Conservation (phyloP, 257 asterid genomes). For the Mentha longifolia region DNA sequence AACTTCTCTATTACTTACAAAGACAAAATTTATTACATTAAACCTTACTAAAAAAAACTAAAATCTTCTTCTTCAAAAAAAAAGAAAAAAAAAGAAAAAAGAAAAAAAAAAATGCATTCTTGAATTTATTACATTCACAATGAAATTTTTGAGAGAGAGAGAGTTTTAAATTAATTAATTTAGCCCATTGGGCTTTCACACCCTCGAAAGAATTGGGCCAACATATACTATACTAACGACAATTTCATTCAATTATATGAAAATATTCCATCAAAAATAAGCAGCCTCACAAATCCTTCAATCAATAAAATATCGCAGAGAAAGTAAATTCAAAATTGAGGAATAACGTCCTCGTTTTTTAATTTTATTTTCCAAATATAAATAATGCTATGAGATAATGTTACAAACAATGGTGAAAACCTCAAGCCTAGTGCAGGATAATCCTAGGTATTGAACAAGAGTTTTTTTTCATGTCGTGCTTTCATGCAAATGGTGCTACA, state of each 20-base stretch:
- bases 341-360: slow-evolving; percentile 28
- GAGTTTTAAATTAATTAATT: not conserved
- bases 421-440: slow-evolving; percentile 21
- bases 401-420: slow-evolving; percentile 15
- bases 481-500: slow-evolving; percentile 27
- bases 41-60: too few species aligned
- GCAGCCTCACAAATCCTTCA: not conserved
- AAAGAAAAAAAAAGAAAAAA: too few species aligned
- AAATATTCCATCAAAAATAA: too few species aligned
- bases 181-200: not conserved
- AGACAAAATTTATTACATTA: too few species aligned
- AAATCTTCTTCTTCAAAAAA: too few species aligned
- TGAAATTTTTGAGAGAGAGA: too few species aligned
- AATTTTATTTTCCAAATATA: not conserved
- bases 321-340: slow-evolving; percentile 38
- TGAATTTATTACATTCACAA: too few species aligned
- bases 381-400: slow-evolving; percentile 16
- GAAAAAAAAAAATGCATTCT: too few species aligned
- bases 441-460: slow-evolving; percentile 20
- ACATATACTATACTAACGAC: not conserved
- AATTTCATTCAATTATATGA: too few species aligned
- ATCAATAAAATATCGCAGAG: not conserved
- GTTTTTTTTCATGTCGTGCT: not conserved
- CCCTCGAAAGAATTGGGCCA: not conserved
- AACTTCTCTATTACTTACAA: too few species aligned